A percentile compares a stretch with the other conserved stretches of the same genome.
Evolutionary conservation across 2,329 filamentous ascomycete genomes (phyloP).

Genomic region (Epichloe amarillans): DNA sequence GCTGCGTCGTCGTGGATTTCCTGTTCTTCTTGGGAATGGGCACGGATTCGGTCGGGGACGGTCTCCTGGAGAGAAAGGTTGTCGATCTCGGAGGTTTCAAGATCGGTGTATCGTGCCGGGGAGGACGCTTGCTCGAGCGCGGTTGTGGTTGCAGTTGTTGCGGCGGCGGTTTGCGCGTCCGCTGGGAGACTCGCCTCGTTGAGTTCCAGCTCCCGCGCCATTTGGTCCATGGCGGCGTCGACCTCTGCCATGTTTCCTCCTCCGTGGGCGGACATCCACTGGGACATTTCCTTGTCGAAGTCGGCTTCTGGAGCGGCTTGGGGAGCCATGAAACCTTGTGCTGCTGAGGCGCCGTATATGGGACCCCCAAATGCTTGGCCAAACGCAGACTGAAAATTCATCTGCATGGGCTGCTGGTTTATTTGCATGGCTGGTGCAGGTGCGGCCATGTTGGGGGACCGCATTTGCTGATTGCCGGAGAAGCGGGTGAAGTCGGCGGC

Average conservation of each 20-base stretch:
- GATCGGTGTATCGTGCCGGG: constrained; percentile 13
- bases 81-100: constrained; percentile 21
- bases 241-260: constrained; percentile 23
- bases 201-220: constrained; percentile 27
- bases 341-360: constrained; percentile 13
- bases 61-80: constrained; percentile 17
- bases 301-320: constrained; percentile 15
- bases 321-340: constrained; percentile 12
- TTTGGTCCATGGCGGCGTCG: constrained; percentile 29
- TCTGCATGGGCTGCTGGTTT: constrained; percentile 10
- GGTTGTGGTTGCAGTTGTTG: background rate
- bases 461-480: constrained; percentile 13
- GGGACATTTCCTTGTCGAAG: constrained; percentile 28
- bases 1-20: constrained; percentile 6
- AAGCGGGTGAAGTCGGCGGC: constrained; percentile 25
- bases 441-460: constrained; percentile 5
- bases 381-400: constrained; percentile 19
- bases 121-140: background rate
- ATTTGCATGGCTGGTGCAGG: constrained; percentile 13
- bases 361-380: constrained; percentile 15
- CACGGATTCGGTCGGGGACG: background rate
- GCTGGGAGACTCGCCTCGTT: constrained; percentile 18
- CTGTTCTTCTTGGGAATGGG: constrained; percentile 7
- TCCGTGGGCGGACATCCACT: constrained; percentile 27
- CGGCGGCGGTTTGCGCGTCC: constrained; percentile 3